phyloP scores from a whole-genome alignment of 495 filamentous ascomycete species.

The Annulohypoxylon nitens region DNA sequence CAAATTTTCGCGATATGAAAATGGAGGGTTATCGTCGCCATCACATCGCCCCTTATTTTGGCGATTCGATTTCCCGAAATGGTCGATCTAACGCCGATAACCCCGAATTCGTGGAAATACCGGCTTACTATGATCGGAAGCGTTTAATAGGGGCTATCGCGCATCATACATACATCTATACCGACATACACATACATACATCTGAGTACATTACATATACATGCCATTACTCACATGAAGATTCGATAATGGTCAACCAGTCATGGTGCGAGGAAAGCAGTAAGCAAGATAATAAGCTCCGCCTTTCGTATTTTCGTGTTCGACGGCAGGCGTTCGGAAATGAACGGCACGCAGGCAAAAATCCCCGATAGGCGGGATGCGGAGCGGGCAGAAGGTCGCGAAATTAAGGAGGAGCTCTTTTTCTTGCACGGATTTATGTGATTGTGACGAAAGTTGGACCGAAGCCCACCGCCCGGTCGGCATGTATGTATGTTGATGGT shows the following conservation, averaged over 20 bases:
- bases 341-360: slow-evolving; percentile 10
- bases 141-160: background rate
- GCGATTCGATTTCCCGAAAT: background rate
- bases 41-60: background rate
- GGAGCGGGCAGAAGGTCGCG: background rate
- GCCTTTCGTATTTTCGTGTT: background rate
- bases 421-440: background rate
- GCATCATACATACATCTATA: background rate
- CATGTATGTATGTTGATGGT: background rate
- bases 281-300: background rate
- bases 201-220: background rate
- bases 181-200: background rate
- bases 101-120: background rate
- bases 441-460: background rate
- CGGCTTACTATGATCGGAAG: background rate
- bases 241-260: background rate
- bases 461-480: background rate
- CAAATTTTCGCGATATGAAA: background rate
- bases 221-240: background rate
- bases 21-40: background rate
- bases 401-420: slow-evolving; percentile 6
- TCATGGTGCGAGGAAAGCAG: background rate
- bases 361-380: slow-evolving; percentile 1
- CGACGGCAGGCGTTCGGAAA: background rate
- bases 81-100: background rate